phyloP scores from a whole-genome alignment of 768 basidiomycete genomes.

The Lactifluus piperatus region DNA sequence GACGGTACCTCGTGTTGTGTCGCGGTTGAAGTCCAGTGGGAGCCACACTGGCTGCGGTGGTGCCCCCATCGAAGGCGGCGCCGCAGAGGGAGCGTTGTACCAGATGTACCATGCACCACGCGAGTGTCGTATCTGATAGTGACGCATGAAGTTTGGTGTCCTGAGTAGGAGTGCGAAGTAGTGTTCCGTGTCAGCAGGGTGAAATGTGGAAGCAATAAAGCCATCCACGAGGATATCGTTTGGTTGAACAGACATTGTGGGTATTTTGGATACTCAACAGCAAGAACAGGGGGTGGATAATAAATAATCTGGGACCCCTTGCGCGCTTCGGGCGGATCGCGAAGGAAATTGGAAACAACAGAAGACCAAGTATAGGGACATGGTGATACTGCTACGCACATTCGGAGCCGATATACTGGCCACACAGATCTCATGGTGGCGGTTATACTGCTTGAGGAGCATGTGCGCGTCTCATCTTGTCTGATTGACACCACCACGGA shows the following conservation, averaged over 20 bases:
- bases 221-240: conserved; percentile 4
- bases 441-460: background rate
- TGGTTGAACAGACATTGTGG: background rate
- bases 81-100: background rate
- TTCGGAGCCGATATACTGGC: background rate
- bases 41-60: background rate
- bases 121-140: background rate
- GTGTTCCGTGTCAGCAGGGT: background rate
- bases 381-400: background rate
- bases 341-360: no score
- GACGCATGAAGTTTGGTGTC: background rate
- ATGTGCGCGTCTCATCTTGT: background rate
- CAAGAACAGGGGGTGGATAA: background rate
- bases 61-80: background rate
- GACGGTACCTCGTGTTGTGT: background rate
- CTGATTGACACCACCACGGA: background rate
- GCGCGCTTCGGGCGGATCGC: background rate
- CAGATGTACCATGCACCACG: background rate
- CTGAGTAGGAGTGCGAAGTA: conserved; percentile 1
- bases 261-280: background rate
- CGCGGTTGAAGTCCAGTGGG: background rate
- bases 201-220: background rate
- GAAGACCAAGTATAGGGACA: background rate
- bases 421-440: background rate
- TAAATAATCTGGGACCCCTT: background rate